A percentile compares a stretch with the other conserved stretches of the same genome.
phyloP scores from a whole-genome alignment of 2,329 filamentous ascomycete genomes.

The Cytospora schulzeri region DNA sequence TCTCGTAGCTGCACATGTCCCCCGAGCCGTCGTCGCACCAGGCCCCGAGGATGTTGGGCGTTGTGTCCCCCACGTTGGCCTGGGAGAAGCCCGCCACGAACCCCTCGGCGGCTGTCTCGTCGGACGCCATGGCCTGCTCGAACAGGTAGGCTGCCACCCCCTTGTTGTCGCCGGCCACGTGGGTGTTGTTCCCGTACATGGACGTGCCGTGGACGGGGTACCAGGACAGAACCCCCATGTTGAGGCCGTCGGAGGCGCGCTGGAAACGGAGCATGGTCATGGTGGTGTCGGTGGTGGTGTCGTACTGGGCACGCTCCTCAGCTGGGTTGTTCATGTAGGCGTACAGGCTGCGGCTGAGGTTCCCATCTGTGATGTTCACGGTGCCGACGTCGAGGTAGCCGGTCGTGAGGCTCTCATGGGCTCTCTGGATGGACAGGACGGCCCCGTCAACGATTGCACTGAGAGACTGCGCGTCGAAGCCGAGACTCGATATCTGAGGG shows the following conservation, averaged over 20 bases:
- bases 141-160: conserved; percentile 84
- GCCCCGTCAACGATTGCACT: conserved; percentile 86
- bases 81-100: conserved; percentile 93
- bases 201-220: conserved; percentile 91
- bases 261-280: conserved; percentile 78
- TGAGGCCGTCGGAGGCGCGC: conserved; percentile 69
- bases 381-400: conserved; percentile 69
- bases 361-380: conserved; percentile 66
- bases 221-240: conserved; percentile 83
- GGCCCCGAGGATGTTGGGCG: conserved; percentile 80
- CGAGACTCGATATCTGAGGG: conserved; percentile 85
- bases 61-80: conserved; percentile 86
- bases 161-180: conserved; percentile 90
- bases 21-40: conserved; percentile 84
- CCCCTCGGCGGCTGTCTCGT: conserved; percentile 56
- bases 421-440: conserved; percentile 75
- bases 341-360: conserved; percentile 82
- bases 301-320: conserved; percentile 69
- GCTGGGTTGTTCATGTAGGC: conserved; percentile 82
- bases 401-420: conserved; percentile 68
- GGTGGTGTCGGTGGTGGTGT: conserved; percentile 67
- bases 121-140: conserved; percentile 66
- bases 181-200: conserved; percentile 85
- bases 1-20: conserved; percentile 68
- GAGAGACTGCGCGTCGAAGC: conserved; percentile 86